Percentiles rank a stretch among this genome's conserved stretches.
Evolutionary conservation across 495 filamentous ascomycete species (phyloP).

Genomic region (Penicillium steckii): DNA sequence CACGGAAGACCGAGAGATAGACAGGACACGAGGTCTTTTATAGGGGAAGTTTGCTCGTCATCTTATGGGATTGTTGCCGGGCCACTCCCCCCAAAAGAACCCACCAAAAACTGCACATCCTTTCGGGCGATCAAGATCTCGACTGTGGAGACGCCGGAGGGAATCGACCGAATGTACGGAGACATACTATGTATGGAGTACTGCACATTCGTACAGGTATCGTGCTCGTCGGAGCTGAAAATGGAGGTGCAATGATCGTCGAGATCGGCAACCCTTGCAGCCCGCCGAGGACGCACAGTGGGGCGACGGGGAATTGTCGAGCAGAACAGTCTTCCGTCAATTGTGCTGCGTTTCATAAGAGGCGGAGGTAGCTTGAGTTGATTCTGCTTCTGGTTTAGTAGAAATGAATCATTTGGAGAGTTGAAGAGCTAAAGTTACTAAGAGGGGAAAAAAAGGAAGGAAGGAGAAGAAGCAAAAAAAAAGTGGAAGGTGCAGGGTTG

Average conservation of each 20-base stretch:
- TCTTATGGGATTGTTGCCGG: neutral
- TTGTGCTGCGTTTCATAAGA: no score
- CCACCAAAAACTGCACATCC: neutral
- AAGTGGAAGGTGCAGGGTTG: no score
- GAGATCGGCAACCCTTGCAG: slow-evolving; percentile 15
- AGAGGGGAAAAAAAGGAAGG: no score
- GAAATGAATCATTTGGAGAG: no score
- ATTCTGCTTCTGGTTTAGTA: no score
- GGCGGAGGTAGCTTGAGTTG: no score
- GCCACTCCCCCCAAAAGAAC: neutral
- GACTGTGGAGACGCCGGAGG: neutral
- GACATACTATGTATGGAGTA: no score
- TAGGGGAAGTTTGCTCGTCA: no score
- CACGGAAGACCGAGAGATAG: no score
- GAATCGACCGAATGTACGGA: neutral
- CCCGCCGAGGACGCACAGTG: neutral
- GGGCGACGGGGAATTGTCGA: neutral
- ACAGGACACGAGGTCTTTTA: neutral
- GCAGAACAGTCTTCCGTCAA: no score
- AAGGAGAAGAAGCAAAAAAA: neutral
- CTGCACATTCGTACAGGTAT: neutral
- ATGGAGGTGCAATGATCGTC: slow-evolving; percentile 2
- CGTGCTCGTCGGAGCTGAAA: neutral
- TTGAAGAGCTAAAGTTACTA: no score
- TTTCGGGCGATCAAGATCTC: neutral